phyloP scores from a whole-genome alignment of 768 basidiomycete genomes.

The Pleurotus citrinopileatus region DNA sequence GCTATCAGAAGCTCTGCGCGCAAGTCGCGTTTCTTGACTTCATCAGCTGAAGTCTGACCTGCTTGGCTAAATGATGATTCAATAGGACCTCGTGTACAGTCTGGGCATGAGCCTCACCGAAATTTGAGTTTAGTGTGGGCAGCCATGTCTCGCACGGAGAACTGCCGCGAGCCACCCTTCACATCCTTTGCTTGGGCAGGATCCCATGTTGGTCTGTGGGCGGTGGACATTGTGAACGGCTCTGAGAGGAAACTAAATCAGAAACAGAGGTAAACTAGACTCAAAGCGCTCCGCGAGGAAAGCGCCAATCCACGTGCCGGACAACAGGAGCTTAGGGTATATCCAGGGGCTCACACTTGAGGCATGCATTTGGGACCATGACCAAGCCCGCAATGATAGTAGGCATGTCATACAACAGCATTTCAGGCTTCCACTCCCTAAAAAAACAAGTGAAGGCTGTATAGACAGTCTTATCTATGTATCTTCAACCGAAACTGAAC shows the following conservation, averaged over 20 bases:
- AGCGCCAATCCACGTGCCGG: too few relatives aligned
- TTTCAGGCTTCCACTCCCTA: too few relatives aligned
- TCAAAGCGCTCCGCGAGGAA: too few relatives aligned
- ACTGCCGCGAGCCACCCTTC: constrained; percentile 89
- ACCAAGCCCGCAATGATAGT: too few relatives aligned
- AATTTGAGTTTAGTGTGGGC: constrained; percentile 98
- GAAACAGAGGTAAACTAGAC: too few relatives aligned
- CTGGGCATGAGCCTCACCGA: constrained; percentile 47
- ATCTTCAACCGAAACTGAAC: too few relatives aligned
- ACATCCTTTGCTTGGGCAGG: constrained; percentile 93
- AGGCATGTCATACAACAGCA: too few relatives aligned
- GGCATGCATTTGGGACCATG: too few relatives aligned
- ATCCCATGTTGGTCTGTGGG: constrained; percentile 96
- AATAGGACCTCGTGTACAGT: constrained; percentile 2
- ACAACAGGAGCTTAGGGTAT: too few relatives aligned
- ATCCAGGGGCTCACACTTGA: too few relatives aligned
- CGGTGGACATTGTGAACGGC: constrained; percentile 68
- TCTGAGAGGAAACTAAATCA: background rate
- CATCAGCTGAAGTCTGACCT: constrained; percentile 80
- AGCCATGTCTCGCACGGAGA: constrained; percentile 91
- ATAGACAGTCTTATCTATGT: too few relatives aligned
- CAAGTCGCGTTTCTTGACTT: constrained; percentile 79
- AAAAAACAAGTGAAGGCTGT: too few relatives aligned
- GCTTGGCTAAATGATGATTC: constrained; percentile 55
- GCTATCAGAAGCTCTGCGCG: constrained; percentile 80